phyloP scores from a whole-genome alignment of 2,329 filamentous ascomycete genomes.

The Rachicladosporium sp. region DNA sequence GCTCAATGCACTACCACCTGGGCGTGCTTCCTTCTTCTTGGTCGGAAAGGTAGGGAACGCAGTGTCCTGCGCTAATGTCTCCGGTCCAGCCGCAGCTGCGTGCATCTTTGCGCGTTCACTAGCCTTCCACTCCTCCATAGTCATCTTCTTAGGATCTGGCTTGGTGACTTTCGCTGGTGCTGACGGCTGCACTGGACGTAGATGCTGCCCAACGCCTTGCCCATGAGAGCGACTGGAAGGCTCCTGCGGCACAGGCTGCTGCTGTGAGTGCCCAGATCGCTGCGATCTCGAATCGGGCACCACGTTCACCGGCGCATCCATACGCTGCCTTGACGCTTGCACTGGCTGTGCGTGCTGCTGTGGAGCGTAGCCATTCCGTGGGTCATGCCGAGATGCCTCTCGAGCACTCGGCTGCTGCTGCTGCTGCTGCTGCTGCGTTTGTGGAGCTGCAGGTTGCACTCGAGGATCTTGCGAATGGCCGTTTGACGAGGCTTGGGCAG shows the following conservation, averaged over 20 bases:
- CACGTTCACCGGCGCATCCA: no score
- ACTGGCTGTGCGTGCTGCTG: background rate
- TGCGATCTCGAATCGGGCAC: no score
- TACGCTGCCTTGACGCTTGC: background rate
- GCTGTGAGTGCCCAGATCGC: no score
- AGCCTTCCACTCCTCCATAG: constrained; percentile 24
- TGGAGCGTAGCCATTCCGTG: constrained; percentile 3
- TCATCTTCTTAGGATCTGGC: constrained; percentile 11
- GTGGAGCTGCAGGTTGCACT: background rate
- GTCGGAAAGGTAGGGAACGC: constrained; percentile 36
- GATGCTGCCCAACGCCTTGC: background rate
- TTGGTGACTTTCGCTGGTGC: background rate
- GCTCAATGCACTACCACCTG: constrained; percentile 5
- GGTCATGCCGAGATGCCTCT: background rate
- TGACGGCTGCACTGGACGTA: constrained; percentile 2
- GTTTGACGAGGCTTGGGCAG: constrained; percentile 1
- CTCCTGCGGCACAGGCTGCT: no score
- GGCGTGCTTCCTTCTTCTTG: constrained; percentile 17
- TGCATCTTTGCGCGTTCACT: constrained; percentile 20
- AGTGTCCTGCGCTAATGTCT: constrained; percentile 28
- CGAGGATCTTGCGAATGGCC: constrained; percentile 6
- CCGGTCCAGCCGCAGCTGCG: constrained; percentile 16
- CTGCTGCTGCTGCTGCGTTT: background rate
- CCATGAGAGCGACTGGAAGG: no score
- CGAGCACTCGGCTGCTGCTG: no score